Evolutionary conservation across 1,139 yeast genomes (phyloP), one percentile per base, ranked within the genome.

Genomic region (Suhomyces anneliseae): DNA sequence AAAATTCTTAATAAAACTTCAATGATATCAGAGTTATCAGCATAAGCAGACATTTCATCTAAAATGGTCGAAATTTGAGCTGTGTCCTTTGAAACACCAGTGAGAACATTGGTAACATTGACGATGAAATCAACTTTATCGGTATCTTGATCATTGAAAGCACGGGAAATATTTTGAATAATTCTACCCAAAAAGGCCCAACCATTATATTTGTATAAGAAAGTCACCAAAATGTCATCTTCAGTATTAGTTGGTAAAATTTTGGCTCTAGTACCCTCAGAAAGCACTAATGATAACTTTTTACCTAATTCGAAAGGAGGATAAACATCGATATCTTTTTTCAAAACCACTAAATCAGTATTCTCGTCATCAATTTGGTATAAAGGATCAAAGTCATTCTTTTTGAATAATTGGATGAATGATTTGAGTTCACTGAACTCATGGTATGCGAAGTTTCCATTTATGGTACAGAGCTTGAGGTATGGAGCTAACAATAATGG

Each of bases 101-200:
- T 70, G 34, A 87, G 58, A 10, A 89, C 64, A 19, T 72, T 72
- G 27, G 85, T 59, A 24, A 84, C 79, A 34, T 81, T 80, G 9
- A 76, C 56, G 10, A 80, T 69, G 8, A 75, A 51, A 10, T 67
- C 68, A 42, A 68, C 59, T 50, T 76, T 73, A 31, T 69, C 72
- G 0, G 55, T 52, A 36, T 74, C 72, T 5, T 65, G 54, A 12
- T 65, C 54, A 44, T 75, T 66, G 52, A 70, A 72, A 7, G 66
- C 59, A 42, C 69, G 69, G 33, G 83, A 71, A 8, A 85, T 62
- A 54, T 85, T 86, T 54, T 87, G 92, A 31, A 92, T 64, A 0
- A 88, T 69, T 55, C 96, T 77, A 1, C 97, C 97, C 34, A 92
- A 57, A 38, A 87, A 70, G 0, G 95, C 80, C 96, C 97, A 90